phyloP scores from a whole-genome alignment of 139 green algal species.

The Tetraselmis striata region DNA sequence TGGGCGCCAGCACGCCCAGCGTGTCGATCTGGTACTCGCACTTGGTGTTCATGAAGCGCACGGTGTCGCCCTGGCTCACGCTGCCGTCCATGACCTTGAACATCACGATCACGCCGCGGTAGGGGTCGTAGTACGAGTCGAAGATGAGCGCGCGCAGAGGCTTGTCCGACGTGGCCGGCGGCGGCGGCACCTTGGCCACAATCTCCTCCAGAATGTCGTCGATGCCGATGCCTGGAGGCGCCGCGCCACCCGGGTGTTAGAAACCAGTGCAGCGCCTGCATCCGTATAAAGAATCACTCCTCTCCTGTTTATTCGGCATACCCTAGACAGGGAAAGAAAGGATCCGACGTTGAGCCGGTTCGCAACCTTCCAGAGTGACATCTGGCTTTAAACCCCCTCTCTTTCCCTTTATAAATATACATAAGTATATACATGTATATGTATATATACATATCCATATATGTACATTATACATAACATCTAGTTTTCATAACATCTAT shows the following conservation, averaged over 20 bases:
- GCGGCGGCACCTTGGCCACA: constrained; percentile 74
- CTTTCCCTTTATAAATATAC: too few species aligned
- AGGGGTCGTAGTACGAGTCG: constrained; percentile 96
- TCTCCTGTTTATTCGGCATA: too few species aligned
- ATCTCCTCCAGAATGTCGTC: constrained; percentile 88
- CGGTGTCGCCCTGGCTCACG: constrained; percentile 64
- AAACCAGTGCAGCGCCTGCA: too few species aligned
- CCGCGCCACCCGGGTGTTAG: too few species aligned
- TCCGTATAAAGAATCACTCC: too few species aligned
- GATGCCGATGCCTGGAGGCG: constrained; percentile 63
- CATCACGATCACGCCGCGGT: constrained; percentile 71
- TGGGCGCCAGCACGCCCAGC: constrained; percentile 82
- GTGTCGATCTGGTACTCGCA: constrained; percentile 88
- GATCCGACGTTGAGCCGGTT: too few species aligned
- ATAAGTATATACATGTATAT: too few species aligned
- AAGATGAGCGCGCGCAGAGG: constrained; percentile 89
- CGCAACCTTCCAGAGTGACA: too few species aligned
- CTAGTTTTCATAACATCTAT: too few species aligned
- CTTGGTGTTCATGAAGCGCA: constrained; percentile 86
- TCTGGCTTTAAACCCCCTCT: too few species aligned
- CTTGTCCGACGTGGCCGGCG: constrained; percentile 51
- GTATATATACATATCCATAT: too few species aligned
- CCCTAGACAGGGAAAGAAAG: not conserved
- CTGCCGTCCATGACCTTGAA: constrained; percentile 83
- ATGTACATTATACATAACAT: too few species aligned